Evolutionary conservation across 495 filamentous ascomycete genomes (phyloP), one percentile per base, ranked within the genome.

Genomic region (Daldinia childiae): DNA sequence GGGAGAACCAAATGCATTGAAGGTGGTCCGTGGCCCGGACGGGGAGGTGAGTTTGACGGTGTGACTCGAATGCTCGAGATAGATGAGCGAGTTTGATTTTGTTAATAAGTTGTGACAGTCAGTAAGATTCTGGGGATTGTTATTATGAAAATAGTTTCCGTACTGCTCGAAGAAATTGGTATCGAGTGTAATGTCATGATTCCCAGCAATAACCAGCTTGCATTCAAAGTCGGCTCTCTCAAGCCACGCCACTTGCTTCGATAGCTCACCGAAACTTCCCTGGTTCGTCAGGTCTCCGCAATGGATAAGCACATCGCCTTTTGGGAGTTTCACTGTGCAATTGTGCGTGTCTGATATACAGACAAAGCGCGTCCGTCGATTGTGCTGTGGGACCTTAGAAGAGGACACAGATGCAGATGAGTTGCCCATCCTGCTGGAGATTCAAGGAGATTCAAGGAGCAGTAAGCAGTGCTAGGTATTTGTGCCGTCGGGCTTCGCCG

Each of bases 341-440:
- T 93, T 90, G 79, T 98, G 95, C 2, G 94, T 97, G 80, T 98
- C 95, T 7, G 94, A 94, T 63, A 98, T 90, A 77, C 94, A 98
- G 43, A 85, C 82, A 51, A 84, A 77, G 50, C 82, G 77, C 0
- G 83, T 83, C 21, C 79, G 77, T 41, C 79, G 74, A 27, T 76
- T 79, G 19, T 30, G 69, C 41, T 27, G 60, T 15, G 61, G 30
- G 11, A 27, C 17, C 3, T 56, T 14, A 30, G 71, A 58, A 14
- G 73, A 21, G 34, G 51, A 54, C 39, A 54, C 48, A 3, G 19
- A 15, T 41, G 63, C 48, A 3, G 19, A 15, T 41, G 63, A 66
- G 6, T 66, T 54, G 29, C 36, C 21, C 71, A 66, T 73, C 43
- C 3, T 52, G 57, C 9, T 17, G 51, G 48, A 60, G 27, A 58